Evolutionary conservation across 768 basidiomycete genomes (phyloP).

Genomic region (Pleurotus platypus): DNA sequence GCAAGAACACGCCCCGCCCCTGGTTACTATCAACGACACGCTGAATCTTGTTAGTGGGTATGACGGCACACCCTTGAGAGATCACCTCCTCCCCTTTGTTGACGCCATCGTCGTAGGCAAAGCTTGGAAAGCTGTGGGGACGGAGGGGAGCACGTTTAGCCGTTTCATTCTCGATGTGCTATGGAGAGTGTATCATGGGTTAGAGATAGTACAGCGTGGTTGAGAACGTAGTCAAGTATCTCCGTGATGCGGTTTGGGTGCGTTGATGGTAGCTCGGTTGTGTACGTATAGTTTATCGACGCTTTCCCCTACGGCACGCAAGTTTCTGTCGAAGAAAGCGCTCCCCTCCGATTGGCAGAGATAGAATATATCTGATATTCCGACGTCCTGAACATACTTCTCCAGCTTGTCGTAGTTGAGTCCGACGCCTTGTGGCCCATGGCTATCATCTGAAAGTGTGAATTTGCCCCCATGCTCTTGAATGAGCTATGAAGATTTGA

Average conservation of each 20-base stretch:
- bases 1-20: background rate
- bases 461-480: constrained; percentile 66
- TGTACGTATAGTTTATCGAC: background rate
- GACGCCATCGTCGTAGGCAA: constrained; percentile 68
- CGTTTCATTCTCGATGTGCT: constrained; percentile 63
- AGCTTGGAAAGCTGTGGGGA: constrained; percentile 59
- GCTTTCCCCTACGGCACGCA: constrained; percentile 32
- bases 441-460: constrained; percentile 93
- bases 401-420: constrained; percentile 72
- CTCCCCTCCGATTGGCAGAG: constrained; percentile 45
- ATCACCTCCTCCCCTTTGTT: constrained; percentile 56
- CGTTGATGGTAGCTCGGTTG: constrained; percentile 2
- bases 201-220: constrained; percentile 47
- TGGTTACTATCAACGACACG: constrained; percentile 1
- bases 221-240: constrained; percentile 12
- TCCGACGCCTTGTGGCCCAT: constrained; percentile 85
- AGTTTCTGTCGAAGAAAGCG: constrained; percentile 32
- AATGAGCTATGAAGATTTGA: constrained; percentile 53
- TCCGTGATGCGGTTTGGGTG: too few relatives aligned
- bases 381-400: constrained; percentile 60
- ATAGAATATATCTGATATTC: constrained; percentile 65
- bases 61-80: constrained; percentile 45
- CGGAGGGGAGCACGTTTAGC: constrained; percentile 75
- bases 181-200: constrained; percentile 57
- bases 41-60: constrained; percentile 33